phyloP scores from a whole-genome alignment of 164 flowering plant genomes.

The Aristolochia californica region DNA sequence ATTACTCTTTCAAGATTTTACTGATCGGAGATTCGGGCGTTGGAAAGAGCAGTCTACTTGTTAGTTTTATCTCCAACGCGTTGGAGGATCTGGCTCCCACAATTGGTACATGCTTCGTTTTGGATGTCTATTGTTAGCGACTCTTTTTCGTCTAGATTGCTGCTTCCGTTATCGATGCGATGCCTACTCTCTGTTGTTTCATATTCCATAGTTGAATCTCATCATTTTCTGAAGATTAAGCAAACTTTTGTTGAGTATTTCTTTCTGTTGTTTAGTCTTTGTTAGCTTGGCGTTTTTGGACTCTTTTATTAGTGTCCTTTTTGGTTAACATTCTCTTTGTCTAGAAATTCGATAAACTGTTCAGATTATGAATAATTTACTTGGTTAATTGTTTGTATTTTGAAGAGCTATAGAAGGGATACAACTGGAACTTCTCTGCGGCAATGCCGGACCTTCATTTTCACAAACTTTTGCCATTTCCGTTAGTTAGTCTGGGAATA shows the following conservation, averaged over 20 bases:
- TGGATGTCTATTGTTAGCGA: neutral
- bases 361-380: no score
- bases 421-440: no score
- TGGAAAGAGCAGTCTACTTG: slow-evolving; percentile 61
- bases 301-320: no score
- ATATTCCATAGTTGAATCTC: no score
- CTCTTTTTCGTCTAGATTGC: neutral
- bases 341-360: no score
- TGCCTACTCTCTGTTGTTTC: neutral
- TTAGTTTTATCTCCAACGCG: slow-evolving; percentile 47
- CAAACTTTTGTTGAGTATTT: neutral
- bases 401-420: no score
- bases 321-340: no score
- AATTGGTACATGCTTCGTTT: slow-evolving; percentile 31
- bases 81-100: slow-evolving; percentile 51
- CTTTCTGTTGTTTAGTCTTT: neutral
- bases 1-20: slow-evolving; percentile 63
- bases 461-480: no score
- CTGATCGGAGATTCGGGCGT: slow-evolving; percentile 66
- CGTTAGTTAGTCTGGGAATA: no score
- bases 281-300: neutral
- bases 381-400: neutral
- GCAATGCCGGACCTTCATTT: no score
- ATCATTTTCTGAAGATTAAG: neutral
- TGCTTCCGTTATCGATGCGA: neutral